Conservation (phyloP, 306 rosid species). For the Cucumis hystrix region DNA sequence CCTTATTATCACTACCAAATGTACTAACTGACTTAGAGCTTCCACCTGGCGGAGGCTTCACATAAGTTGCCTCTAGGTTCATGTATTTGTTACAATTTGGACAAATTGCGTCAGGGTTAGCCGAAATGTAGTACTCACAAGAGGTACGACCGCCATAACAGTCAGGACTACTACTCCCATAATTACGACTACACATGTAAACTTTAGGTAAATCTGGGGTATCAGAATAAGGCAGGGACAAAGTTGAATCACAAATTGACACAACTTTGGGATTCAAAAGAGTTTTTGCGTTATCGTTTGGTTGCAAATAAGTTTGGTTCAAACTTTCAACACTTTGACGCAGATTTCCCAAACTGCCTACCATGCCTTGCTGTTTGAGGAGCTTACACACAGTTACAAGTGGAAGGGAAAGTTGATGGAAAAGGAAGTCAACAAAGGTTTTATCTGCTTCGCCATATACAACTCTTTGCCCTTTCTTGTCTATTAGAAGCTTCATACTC, state of each 20-base stretch:
- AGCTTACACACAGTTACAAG: conserved; percentile 11
- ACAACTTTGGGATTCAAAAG: conserved; percentile 13
- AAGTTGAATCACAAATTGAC: background rate
- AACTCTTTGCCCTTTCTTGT: conserved; percentile 15
- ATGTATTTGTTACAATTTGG: background rate
- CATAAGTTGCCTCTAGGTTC: background rate
- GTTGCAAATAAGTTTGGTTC: conserved; percentile 17
- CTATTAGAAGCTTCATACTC: conserved; percentile 23
- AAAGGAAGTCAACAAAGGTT: conserved; percentile 26
- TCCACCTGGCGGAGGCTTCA: background rate
- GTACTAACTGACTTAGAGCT: background rate
- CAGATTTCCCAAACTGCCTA: conserved; percentile 30
- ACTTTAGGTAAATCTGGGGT: background rate
- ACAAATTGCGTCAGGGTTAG: background rate
- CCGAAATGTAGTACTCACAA: too few relatives aligned
- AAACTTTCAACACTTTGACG: conserved; percentile 28
- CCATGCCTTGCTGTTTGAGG: conserved; percentile 16
- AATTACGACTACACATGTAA: background rate
- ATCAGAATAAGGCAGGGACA: background rate
- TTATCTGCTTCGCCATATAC: conserved; percentile 41
- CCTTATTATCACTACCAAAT: too few relatives aligned
- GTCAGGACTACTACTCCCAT: too few relatives aligned
- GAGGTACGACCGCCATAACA: too few relatives aligned
- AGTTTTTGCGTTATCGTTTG: conserved; percentile 6
- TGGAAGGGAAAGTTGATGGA: conserved; percentile 11